phyloP scores from a whole-genome alignment of 225 moss, liverwort and hornwort species.

The Pseudoscleropodium purum region DNA sequence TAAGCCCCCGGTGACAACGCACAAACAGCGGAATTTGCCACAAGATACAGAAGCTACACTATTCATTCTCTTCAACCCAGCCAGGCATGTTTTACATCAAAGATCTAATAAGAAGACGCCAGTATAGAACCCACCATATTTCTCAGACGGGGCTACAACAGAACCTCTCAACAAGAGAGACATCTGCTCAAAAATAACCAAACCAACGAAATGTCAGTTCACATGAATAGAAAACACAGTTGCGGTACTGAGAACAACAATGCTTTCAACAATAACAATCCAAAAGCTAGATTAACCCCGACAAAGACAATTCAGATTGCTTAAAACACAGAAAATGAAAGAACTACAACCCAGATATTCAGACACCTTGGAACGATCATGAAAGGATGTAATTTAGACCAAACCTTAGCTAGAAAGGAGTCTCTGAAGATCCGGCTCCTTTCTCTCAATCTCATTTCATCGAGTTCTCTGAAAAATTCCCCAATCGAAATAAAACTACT shows the following conservation, averaged over 20 bases:
- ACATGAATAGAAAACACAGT: neutral
- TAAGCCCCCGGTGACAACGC: neutral
- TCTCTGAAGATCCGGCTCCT: conserved; percentile 85
- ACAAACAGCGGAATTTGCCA: neutral
- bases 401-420: conserved; percentile 81
- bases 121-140: conserved; percentile 49
- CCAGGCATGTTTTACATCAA: neutral
- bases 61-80: neutral
- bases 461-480: conserved; percentile 52
- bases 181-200: conserved; percentile 34
- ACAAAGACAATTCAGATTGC: neutral
- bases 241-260: neutral
- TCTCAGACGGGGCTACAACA: conserved; percentile 83
- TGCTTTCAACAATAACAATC: neutral
- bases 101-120: neutral
- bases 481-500: neutral
- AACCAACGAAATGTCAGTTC: conserved; percentile 4
- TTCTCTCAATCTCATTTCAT: conserved; percentile 81
- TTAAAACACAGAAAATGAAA: neutral
- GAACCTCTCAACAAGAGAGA: conserved; percentile 89
- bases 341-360: neutral
- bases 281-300: neutral
- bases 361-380: neutral
- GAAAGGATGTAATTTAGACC: neutral
- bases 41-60: neutral